phyloP scores from a whole-genome alignment of 495 filamentous ascomycete species.

The Penicillium parvum region DNA sequence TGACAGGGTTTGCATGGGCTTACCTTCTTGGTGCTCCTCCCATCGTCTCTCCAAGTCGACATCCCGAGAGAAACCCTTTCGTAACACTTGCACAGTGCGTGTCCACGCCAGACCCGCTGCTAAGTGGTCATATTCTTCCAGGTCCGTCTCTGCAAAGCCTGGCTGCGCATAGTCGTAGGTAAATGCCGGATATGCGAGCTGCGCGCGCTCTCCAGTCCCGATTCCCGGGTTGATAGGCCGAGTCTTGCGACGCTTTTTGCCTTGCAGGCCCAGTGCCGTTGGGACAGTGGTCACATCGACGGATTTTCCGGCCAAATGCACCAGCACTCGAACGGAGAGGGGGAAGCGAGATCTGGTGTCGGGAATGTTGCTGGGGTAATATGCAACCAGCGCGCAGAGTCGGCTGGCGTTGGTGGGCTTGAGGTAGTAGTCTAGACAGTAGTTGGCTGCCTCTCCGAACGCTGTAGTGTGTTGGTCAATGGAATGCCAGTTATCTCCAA shows the following conservation, averaged over 20 bases:
- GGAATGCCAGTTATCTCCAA: not conserved
- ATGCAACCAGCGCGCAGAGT: conserved; percentile 52
- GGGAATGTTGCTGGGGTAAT: conserved; percentile 56
- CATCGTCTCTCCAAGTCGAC: conserved; percentile 54
- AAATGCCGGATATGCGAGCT: conserved; percentile 39
- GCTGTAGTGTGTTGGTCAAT: conserved; percentile 27
- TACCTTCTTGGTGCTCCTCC: conserved; percentile 58
- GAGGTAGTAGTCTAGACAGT: conserved; percentile 50
- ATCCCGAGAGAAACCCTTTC: conserved; percentile 56
- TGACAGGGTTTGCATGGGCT: no score
- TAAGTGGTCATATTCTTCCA: conserved; percentile 50
- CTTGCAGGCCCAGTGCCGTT: conserved; percentile 60
- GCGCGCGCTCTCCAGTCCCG: conserved; percentile 47
- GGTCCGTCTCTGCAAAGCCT: conserved; percentile 57
- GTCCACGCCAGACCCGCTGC: conserved; percentile 52
- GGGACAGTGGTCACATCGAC: conserved; percentile 42
- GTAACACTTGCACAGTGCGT: conserved; percentile 46
- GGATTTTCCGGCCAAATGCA: conserved; percentile 51
- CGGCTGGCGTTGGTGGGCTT: conserved; percentile 43
- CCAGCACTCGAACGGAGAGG: conserved; percentile 41
- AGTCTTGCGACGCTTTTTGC: conserved; percentile 48
- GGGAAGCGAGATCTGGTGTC: conserved; percentile 46
- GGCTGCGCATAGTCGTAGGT: conserved; percentile 44
- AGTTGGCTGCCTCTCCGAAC: conserved; percentile 55
- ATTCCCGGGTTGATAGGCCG: conserved; percentile 49